A percentile compares a stretch with the other conserved stretches of the same genome.
These are phyloP conservation scores for Crepidotus sp. DNA, from an alignment of 1,284 basidiomycete genomes.

Conservation along the genomic window DNA sequence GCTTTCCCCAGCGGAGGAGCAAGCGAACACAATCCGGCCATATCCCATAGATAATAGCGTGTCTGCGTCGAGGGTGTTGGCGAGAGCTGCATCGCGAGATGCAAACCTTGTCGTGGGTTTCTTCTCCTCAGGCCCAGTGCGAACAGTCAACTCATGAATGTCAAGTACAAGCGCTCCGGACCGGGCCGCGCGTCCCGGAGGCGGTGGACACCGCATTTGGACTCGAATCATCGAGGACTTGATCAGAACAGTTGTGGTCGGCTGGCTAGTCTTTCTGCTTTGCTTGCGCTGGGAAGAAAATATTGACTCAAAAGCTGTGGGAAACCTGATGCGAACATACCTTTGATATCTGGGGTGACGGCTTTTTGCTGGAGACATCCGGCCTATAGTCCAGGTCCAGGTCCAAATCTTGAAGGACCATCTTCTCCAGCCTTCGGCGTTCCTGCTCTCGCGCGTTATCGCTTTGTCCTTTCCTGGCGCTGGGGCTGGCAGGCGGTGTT, in stretches of 20 bases:
- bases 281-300: conserved; percentile 5
- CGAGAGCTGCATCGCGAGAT: conserved; percentile 2
- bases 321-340: neutral
- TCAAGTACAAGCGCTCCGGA: conserved; percentile 67
- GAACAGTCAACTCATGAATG: conserved; percentile 43
- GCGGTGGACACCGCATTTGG: conserved; percentile 51
- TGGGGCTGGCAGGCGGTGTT: conserved; percentile 30
- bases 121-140: conserved; percentile 16
- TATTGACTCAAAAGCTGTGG: neutral
- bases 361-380: conserved; percentile 9
- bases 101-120: conserved; percentile 33
- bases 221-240: conserved; percentile 43
- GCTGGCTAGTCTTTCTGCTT: neutral
- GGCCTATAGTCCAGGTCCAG: conserved; percentile 40
- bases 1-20: conserved; percentile 5
- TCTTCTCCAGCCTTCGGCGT: conserved; percentile 35
- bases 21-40: conserved; percentile 27
- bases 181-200: conserved; percentile 31
- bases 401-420: conserved; percentile 49
- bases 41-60: conserved; percentile 33
- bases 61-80: conserved; percentile 18
- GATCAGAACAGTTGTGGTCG: conserved; percentile 3
- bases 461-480: conserved; percentile 13
- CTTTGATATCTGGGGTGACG: conserved; percentile 1
- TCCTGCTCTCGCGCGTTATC: conserved; percentile 26